phyloP scores from a whole-genome alignment of 805 yeast species.

The Lipomyces chichibuensis region DNA sequence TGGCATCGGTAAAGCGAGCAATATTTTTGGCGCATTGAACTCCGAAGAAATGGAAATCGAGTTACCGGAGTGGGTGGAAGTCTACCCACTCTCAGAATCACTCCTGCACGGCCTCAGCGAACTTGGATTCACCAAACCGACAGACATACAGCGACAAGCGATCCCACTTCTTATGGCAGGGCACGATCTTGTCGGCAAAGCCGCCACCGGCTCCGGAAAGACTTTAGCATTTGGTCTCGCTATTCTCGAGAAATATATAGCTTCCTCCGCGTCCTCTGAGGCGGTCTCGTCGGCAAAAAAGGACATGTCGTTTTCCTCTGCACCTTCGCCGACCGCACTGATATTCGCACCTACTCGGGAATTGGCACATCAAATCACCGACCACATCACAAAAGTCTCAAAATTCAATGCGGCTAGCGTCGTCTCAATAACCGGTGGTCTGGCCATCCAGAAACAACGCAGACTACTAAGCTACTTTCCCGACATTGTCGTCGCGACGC shows the following conservation, averaged over 20 bases:
- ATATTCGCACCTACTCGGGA: slow-evolving; percentile 96
- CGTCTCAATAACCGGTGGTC: slow-evolving; percentile 88
- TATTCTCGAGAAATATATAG: slow-evolving; percentile 67
- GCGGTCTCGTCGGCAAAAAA: slow-evolving; percentile 31
- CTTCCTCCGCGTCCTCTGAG: slow-evolving; percentile 1
- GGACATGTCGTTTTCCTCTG: slow-evolving; percentile 37
- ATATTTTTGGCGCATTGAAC: slow-evolving; percentile 35
- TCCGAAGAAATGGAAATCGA: slow-evolving; percentile 35
- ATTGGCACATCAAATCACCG: slow-evolving; percentile 88
- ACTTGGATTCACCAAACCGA: slow-evolving; percentile 68
- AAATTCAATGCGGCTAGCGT: slow-evolving; percentile 58
- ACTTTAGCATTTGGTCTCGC: slow-evolving; percentile 96
- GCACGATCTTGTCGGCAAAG: slow-evolving; percentile 88
- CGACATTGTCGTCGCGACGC: slow-evolving; percentile 86
- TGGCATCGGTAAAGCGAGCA: slow-evolving; percentile 17
- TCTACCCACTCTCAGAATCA: slow-evolving; percentile 54
- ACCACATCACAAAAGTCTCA: slow-evolving; percentile 62
- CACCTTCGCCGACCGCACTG: slow-evolving; percentile 65
- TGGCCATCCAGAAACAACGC: slow-evolving; percentile 91
- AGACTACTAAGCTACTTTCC: slow-evolving; percentile 72
- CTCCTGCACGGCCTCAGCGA: slow-evolving; percentile 63
- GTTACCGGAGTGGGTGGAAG: slow-evolving; percentile 45
- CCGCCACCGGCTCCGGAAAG: slow-evolving; percentile 97
- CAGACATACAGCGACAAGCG: slow-evolving; percentile 76
- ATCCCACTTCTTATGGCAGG: slow-evolving; percentile 77